phyloP scores from a whole-genome alignment of 768 basidiomycete species.

The Rhizopogon vulgaris region DNA sequence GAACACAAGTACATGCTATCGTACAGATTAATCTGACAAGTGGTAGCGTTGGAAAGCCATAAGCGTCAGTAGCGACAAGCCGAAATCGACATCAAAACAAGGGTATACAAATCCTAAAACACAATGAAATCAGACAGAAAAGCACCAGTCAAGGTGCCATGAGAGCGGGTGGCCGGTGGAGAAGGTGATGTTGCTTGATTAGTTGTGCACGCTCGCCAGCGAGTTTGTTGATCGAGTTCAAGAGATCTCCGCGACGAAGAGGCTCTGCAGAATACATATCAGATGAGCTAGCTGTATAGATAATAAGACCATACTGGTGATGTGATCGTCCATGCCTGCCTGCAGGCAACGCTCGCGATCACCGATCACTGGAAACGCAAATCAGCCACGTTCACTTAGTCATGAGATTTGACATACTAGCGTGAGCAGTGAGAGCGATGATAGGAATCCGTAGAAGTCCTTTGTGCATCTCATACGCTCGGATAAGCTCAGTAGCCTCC shows the following conservation, averaged over 20 bases:
- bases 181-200: constrained; percentile 23
- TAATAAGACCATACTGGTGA: constrained; percentile 54
- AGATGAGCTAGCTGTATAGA: not conserved
- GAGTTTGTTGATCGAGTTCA: constrained; percentile 78
- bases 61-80: constrained; percentile 1
- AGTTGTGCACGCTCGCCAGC: constrained; percentile 54
- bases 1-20: not conserved
- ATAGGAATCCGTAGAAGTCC: constrained; percentile 77
- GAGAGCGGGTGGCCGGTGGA: constrained; percentile 27
- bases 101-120: not conserved
- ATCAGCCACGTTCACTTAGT: constrained; percentile 6
- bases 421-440: constrained; percentile 95
- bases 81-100: not conserved
- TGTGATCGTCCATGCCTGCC: constrained; percentile 81
- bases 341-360: constrained; percentile 70
- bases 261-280: constrained; percentile 48
- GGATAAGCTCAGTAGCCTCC: constrained; percentile 92
- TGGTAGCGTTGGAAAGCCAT: constrained; percentile 1
- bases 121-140: constrained; percentile 1
- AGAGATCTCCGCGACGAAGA: constrained; percentile 67
- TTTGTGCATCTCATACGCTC: constrained; percentile 73
- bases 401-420: constrained; percentile 53
- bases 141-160: constrained; percentile 15
- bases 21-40: not conserved
- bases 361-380: constrained; percentile 66